Conservation (phyloP, 805 yeast genomes). For the Debaryomyces tyrocola region DNA sequence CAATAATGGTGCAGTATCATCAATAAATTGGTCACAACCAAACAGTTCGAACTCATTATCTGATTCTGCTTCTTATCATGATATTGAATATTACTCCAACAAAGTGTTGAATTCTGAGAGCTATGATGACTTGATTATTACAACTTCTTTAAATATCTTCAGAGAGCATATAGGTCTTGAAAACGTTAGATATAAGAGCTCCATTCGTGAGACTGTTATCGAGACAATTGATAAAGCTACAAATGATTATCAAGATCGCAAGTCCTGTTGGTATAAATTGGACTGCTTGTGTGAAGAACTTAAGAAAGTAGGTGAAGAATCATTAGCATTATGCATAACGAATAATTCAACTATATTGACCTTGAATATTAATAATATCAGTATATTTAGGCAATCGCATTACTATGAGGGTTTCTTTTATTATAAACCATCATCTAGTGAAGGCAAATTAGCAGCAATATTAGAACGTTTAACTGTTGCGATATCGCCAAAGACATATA, state of each 20-base stretch:
- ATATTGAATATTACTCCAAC: slow-evolving; percentile 39
- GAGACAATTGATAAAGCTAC: slow-evolving; percentile 20
- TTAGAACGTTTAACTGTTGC: slow-evolving; percentile 20
- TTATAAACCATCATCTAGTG: slow-evolving; percentile 6
- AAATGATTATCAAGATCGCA: slow-evolving; percentile 26
- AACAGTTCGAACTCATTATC: slow-evolving; percentile 9
- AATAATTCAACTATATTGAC: slow-evolving; percentile 16
- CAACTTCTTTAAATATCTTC: slow-evolving; percentile 54
- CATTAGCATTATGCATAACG: slow-evolving; percentile 46
- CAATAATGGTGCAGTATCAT: slow-evolving; percentile 12
- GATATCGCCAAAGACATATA: slow-evolving; percentile 31
- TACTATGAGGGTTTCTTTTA: slow-evolving; percentile 24
- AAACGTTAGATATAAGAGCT: slow-evolving; percentile 4
- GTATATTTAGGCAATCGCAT: slow-evolving; percentile 32
- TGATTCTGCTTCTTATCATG: slow-evolving; percentile 25
- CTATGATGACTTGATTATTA: slow-evolving; percentile 49
- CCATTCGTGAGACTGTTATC: slow-evolving; percentile 26
- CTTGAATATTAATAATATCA: slow-evolving; percentile 34
- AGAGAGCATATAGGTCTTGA: slow-evolving; percentile 34
- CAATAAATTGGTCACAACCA: slow-evolving; percentile 16
- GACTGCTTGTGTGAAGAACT: slow-evolving; percentile 73
- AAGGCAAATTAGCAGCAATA: slow-evolving; percentile 18
- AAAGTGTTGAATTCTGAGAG: slow-evolving; percentile 50
- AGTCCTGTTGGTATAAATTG: slow-evolving; percentile 65
- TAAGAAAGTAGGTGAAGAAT: slow-evolving; percentile 58